Evolutionary conservation across 768 basidiomycete genomes (phyloP).

Genomic region (Psilocybe sp.): DNA sequence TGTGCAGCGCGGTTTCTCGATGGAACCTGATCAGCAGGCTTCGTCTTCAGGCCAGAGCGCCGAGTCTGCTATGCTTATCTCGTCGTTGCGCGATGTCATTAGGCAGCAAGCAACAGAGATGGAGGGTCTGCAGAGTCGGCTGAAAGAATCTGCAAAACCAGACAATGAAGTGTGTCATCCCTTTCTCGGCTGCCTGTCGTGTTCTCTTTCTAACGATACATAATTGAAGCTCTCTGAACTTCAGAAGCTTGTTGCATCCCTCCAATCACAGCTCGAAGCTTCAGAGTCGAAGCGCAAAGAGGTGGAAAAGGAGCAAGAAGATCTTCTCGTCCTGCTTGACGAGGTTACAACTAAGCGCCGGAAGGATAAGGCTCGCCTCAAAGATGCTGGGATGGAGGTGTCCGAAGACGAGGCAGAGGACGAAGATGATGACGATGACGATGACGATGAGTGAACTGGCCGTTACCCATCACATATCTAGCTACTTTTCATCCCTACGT

Average conservation of each 20-base stretch:
- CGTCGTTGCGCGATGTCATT: slow-evolving; percentile 81
- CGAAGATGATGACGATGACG: slow-evolving; percentile 44
- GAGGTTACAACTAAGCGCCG: slow-evolving; percentile 85
- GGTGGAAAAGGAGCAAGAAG: slow-evolving; percentile 94
- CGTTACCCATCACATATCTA: background rate
- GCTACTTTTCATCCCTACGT: background rate
- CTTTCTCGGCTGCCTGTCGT: background rate
- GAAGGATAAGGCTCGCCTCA: slow-evolving; percentile 78
- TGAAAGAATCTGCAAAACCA: slow-evolving; percentile 36
- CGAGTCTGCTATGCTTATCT: slow-evolving; percentile 79
- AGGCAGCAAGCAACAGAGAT: slow-evolving; percentile 81
- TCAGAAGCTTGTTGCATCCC: slow-evolving; percentile 40
- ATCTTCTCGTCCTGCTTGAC: slow-evolving; percentile 88
- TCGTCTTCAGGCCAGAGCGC: slow-evolving; percentile 64
- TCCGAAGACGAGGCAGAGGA: slow-evolving; percentile 90
- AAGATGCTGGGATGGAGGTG: slow-evolving; percentile 76
- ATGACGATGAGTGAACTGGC: slow-evolving; percentile 1
- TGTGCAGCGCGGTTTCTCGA: slow-evolving; percentile 68
- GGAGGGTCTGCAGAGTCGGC: slow-evolving; percentile 58
- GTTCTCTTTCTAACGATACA: background rate
- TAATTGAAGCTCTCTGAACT: slow-evolving; percentile 40
- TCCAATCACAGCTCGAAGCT: slow-evolving; percentile 46
- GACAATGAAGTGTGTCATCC: slow-evolving; percentile 14
- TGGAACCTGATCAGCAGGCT: slow-evolving; percentile 65
- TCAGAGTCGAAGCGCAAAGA: slow-evolving; percentile 72